phyloP scores from a whole-genome alignment of 805 yeast species.

The Starmerella scarabaei region DNA sequence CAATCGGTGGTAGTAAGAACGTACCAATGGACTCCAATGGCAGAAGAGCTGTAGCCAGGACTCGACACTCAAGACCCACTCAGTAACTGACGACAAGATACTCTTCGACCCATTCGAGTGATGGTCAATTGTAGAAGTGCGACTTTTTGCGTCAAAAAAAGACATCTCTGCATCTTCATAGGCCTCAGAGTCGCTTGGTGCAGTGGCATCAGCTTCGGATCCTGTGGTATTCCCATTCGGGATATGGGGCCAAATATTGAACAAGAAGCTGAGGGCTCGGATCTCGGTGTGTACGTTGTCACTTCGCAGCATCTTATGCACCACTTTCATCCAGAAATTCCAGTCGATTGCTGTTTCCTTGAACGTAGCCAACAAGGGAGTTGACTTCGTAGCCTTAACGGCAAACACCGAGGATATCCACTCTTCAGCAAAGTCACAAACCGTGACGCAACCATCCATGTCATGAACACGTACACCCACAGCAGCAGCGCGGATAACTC shows the following conservation, averaged over 20 bases:
- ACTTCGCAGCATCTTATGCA: constrained; percentile 45
- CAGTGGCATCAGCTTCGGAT: background rate
- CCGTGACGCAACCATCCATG: constrained; percentile 28
- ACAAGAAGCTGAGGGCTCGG: constrained; percentile 51
- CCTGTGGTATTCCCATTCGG: constrained; percentile 16
- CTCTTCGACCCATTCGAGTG: constrained; percentile 25
- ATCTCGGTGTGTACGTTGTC: constrained; percentile 50
- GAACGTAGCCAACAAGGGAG: constrained; percentile 2
- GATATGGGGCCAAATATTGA: constrained; percentile 60
- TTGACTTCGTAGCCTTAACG: constrained; percentile 7
- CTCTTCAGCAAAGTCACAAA: constrained; percentile 33
- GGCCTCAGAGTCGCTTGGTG: background rate
- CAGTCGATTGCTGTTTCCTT: constrained; percentile 39
- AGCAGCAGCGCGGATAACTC: constrained; percentile 28
- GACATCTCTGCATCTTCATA: constrained; percentile 1
- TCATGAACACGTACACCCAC: constrained; percentile 25
- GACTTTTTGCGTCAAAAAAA: background rate
- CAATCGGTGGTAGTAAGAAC: constrained; percentile 55
- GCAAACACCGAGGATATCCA: constrained; percentile 24
- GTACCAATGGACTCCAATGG: constrained; percentile 69
- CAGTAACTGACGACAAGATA: constrained; percentile 37
- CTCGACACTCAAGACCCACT: constrained; percentile 40
- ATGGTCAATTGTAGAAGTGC: background rate
- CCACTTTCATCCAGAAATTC: constrained; percentile 62
- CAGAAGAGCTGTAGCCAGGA: constrained; percentile 48